Evolutionary conservation across 805 yeast genomes (phyloP).

Genomic region (Dipodascus albidus): DNA sequence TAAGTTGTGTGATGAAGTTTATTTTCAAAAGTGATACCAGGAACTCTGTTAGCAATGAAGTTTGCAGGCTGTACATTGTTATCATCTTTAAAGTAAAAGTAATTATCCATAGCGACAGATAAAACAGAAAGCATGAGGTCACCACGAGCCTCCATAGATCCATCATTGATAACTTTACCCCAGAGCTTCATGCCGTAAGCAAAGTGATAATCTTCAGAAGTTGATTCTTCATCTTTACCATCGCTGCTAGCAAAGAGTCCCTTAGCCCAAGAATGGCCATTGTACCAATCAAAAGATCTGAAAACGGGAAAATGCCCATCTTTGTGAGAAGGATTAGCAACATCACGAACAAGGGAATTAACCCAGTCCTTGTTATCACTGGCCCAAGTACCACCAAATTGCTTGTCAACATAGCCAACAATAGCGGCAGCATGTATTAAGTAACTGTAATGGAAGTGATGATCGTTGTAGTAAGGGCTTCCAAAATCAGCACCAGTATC

Average conservation of each 20-base stretch:
- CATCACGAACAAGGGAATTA: slow-evolving; percentile 52
- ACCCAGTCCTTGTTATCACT: slow-evolving; percentile 42
- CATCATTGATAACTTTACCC: slow-evolving; percentile 50
- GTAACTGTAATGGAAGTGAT: slow-evolving; percentile 81
- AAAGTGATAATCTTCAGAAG: slow-evolving; percentile 64
- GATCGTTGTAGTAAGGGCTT: slow-evolving; percentile 67
- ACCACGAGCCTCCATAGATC: slow-evolving; percentile 44
- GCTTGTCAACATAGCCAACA: slow-evolving; percentile 48
- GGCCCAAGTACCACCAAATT: slow-evolving; percentile 43
- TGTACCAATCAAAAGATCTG: slow-evolving; percentile 60
- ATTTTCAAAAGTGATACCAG: slow-evolving; percentile 72
- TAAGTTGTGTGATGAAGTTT: slow-evolving; percentile 65
- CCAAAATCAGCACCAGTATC: slow-evolving; percentile 57
- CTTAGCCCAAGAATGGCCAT: slow-evolving; percentile 76
- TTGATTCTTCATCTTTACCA: slow-evolving; percentile 63
- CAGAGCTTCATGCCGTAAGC: slow-evolving; percentile 64
- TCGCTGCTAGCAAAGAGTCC: slow-evolving; percentile 55
- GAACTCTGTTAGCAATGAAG: slow-evolving; percentile 47
- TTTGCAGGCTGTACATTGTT: slow-evolving; percentile 43
- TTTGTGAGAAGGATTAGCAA: slow-evolving; percentile 45
- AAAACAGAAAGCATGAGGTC: slow-evolving; percentile 49
- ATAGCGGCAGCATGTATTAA: slow-evolving; percentile 74
- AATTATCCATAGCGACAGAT: slow-evolving; percentile 41
- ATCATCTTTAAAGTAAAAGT: slow-evolving; percentile 40
- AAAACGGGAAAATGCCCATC: slow-evolving; percentile 54